Percentiles rank a stretch among this genome's conserved stretches.
Evolutionary conservation across 129 eudicot species (phyloP).

Genomic region (Pittosporum tobira): DNA sequence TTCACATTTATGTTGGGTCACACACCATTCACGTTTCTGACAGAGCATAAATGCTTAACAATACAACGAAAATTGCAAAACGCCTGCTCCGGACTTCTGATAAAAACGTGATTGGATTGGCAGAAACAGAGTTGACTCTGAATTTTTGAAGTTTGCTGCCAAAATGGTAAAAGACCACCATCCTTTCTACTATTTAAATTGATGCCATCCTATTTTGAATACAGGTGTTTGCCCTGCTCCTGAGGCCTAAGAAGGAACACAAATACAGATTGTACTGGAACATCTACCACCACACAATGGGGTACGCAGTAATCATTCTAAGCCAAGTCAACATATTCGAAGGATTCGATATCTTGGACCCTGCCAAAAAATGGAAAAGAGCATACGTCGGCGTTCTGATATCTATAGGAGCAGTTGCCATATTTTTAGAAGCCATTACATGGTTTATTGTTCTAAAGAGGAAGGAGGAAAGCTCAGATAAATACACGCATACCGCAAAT

Average conservation of each 20-base stretch:
- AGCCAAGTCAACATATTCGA: slow-evolving; percentile 64
- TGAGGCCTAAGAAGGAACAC: slow-evolving; percentile 86
- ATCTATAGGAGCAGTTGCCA: slow-evolving; percentile 33
- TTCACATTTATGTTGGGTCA: no score
- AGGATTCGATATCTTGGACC: slow-evolving; percentile 68
- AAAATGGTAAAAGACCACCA: no score
- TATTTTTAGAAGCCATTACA: slow-evolving; percentile 48
- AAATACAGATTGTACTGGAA: slow-evolving; percentile 79
- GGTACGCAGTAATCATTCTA: slow-evolving; percentile 50
- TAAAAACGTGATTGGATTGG: not conserved
- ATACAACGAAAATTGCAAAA: no score
- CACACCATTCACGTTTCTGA: no score
- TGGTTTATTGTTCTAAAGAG: slow-evolving; percentile 57
- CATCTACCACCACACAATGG: slow-evolving; percentile 57
- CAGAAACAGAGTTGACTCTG: no score
- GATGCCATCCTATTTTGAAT: slow-evolving; percentile 4
- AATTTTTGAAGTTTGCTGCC: not conserved
- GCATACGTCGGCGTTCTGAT: slow-evolving; percentile 53
- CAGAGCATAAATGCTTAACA: no score
- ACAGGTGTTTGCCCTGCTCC: slow-evolving; percentile 65
- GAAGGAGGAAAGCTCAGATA: slow-evolving; percentile 18
- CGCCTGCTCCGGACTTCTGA: no score
- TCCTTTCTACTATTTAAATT: not conserved
- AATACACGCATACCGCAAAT: slow-evolving; percentile 24
- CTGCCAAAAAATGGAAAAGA: slow-evolving; percentile 61